Percentiles rank a stretch among this genome's conserved stretches.
phyloP scores from a whole-genome alignment of 768 basidiomycete species.

The Mycena rosella region DNA sequence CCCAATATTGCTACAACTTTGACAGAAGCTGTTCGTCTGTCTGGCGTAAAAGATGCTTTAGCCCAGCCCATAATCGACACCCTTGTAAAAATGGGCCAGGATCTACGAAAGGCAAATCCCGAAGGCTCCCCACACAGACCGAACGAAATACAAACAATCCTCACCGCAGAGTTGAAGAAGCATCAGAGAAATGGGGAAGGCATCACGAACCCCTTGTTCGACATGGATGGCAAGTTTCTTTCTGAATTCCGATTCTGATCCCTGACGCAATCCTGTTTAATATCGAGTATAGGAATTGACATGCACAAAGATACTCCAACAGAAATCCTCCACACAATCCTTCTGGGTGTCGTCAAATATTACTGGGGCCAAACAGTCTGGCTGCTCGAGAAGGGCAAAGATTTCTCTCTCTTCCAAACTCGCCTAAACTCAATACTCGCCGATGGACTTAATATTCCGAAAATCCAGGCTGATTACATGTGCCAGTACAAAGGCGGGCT shows the following conservation, averaged over 20 bases:
- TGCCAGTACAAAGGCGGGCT: conserved; percentile 45
- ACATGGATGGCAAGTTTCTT: conserved; percentile 3
- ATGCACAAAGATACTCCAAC: conserved; percentile 49
- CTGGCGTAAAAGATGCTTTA: conserved; percentile 1
- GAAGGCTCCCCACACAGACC: not conserved
- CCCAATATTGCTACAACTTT: conserved; percentile 14
- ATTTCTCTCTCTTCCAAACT: conserved; percentile 38
- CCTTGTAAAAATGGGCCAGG: conserved; percentile 9
- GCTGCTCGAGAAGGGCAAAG: conserved; percentile 43
- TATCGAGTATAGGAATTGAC: conserved; percentile 37
- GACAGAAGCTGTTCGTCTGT: not conserved
- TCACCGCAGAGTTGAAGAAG: conserved; percentile 11
- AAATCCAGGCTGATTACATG: conserved; percentile 47
- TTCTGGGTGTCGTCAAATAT: conserved; percentile 52
- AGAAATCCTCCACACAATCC: conserved; percentile 49
- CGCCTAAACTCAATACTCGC: conserved; percentile 40
- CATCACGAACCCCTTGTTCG: conserved; percentile 3
- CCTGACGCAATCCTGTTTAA: not conserved
- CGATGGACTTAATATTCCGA: conserved; percentile 43
- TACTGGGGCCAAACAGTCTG: conserved; percentile 40
- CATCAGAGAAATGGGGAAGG: conserved; percentile 9
- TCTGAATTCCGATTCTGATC: no score
- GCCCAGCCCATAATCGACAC: conserved; percentile 2
- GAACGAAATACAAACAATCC: conserved; percentile 6
- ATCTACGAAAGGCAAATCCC: conserved; percentile 3